Evolutionary conservation across 805 yeast genomes (phyloP).

Genomic region (Lipomyces starkeyi): DNA sequence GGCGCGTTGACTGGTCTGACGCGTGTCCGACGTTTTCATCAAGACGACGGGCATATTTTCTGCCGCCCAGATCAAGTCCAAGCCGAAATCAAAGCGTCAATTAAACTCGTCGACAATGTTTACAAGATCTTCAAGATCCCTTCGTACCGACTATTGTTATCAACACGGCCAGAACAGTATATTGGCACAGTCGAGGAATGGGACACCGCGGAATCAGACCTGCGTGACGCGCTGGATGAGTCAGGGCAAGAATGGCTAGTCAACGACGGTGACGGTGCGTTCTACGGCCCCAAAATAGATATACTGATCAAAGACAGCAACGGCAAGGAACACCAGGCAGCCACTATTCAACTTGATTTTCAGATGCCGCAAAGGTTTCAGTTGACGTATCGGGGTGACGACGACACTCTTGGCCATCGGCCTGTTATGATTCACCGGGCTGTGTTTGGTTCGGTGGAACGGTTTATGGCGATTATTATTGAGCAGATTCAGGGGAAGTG

Average conservation of each 20-base stretch:
- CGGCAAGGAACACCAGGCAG: constrained; percentile 98
- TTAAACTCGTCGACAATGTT: constrained; percentile 81
- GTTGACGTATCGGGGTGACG: constrained; percentile 79
- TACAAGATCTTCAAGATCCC: constrained; percentile 94
- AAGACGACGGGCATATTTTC: constrained; percentile 98
- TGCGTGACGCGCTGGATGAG: constrained; percentile 78
- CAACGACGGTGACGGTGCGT: constrained; percentile 96
- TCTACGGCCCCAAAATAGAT: constrained; percentile 97
- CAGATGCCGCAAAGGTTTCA: constrained; percentile 95
- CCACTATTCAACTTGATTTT: constrained; percentile 98
- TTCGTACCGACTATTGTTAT: constrained; percentile 87
- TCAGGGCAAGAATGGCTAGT: constrained; percentile 94
- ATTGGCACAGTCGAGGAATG: constrained; percentile 95
- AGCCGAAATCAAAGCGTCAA: constrained; percentile 78
- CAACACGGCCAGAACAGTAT: constrained; percentile 96
- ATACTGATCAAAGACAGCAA: constrained; percentile 93
- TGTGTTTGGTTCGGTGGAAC: constrained; percentile 90
- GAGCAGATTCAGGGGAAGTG: constrained; percentile 92
- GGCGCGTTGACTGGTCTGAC: constrained; percentile 96
- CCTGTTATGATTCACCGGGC: constrained; percentile 98
- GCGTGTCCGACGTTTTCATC: constrained; percentile 98
- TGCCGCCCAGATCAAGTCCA: constrained; percentile 92
- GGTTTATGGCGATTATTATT: constrained; percentile 87
- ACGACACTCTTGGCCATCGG: constrained; percentile 49
- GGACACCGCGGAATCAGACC: constrained; percentile 86